Evolutionary conservation across 768 basidiomycete species (phyloP), one percentile per base, ranked within the genome.

Genomic region (Russula foetens): DNA sequence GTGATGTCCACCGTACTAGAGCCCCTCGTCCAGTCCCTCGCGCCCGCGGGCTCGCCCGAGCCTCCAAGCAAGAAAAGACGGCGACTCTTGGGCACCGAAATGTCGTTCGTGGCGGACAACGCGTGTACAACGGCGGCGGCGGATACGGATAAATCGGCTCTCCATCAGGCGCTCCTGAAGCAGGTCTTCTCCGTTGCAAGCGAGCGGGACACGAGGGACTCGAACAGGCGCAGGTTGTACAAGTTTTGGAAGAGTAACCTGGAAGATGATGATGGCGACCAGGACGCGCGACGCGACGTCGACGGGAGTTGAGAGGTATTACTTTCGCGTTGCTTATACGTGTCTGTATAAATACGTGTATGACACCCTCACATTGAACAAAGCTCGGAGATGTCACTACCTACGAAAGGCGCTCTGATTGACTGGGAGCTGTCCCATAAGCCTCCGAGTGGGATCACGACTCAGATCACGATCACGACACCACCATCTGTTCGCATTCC

Each of bases 211-310:
- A 85, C 89, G 43, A 80, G 82, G 67, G 90, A 92, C 66, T 75
- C 84, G 7, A 93, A 88, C 71, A 80, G 94, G 66, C 77, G 90
- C 72, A 91, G 83, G 75, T 79, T 98, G 74, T 96, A 94, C 70
- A 79, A 79, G 6, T 71, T 93, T 28, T 96, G 90, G 83, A 88
- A 85, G 71, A 81, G 73, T 19, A 63, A 80, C 35, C 76, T 75
- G 49, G 78, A 75, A 38, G 81, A 81, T 24, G 82, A 80, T 26
- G 70, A 71, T 23, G 73, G 75, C 5, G 75, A 74, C 62, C 58
- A 63, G 14, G 51, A 24, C 17, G 15, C 29, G 15, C 47, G 17
- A 39, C 23, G 17, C 4, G 43, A 39, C 7, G 44, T 57, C 12
- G 61, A 64, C 38, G 56, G 39, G 19, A 64, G 56, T 49, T 63